These are phyloP conservation scores for Vigna hirtella DNA, from an alignment of 306 rosid species.

Conservation along the genomic window DNA sequence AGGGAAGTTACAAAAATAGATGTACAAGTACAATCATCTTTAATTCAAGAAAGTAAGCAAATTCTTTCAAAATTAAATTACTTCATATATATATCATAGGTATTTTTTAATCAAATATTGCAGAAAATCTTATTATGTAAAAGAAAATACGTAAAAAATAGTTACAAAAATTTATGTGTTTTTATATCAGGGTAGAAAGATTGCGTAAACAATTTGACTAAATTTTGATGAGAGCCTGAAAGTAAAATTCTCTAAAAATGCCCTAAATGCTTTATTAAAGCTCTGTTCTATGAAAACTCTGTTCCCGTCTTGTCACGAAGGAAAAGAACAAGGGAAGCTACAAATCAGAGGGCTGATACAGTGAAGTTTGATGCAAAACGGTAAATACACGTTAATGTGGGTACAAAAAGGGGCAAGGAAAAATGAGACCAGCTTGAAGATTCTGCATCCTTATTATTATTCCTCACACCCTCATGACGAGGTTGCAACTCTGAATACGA, in stretches of 20 bases:
- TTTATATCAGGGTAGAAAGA: no score
- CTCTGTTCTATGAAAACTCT: neutral
- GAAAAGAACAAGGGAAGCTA: neutral
- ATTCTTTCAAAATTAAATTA: no score
- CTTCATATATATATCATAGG: no score
- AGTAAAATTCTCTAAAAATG: no score
- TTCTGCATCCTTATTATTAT: neutral
- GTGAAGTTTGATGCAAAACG: neutral
- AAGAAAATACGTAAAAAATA: no score
- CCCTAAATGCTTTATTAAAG: neutral
- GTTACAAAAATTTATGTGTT: no score
- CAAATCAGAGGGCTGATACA: neutral
- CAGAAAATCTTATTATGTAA: no score
- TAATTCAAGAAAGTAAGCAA: no score
- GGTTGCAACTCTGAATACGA: slow-evolving; percentile 1
- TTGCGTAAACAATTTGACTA: no score
- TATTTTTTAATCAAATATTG: no score
- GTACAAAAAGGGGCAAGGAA: neutral
- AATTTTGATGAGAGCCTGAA: no score
- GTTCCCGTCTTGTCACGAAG: neutral
- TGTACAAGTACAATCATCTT: no score
- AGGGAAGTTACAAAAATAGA: neutral
- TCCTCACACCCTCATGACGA: neutral
- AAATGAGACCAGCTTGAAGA: neutral
- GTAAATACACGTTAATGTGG: neutral